phyloP scores from a whole-genome alignment of 768 basidiomycete genomes.

The Gelatoporia subvermispora region DNA sequence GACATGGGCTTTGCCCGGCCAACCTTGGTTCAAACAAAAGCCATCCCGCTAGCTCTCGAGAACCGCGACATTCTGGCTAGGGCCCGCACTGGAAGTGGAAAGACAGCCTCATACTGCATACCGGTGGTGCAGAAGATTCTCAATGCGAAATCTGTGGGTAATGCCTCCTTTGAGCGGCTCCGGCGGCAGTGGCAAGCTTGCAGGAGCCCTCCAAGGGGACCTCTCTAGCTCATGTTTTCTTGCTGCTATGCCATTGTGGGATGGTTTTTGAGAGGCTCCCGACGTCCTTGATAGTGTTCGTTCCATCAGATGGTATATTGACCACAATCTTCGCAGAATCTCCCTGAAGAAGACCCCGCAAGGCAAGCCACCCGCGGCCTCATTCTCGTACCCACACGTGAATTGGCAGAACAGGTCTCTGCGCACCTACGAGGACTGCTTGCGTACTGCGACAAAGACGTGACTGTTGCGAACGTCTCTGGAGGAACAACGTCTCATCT shows the following conservation, averaged over 20 bases:
- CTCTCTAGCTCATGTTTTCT: neutral
- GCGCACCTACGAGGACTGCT: constrained; percentile 60
- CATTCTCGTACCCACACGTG: constrained; percentile 86
- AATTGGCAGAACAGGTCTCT: constrained; percentile 88
- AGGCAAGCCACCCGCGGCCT: constrained; percentile 63
- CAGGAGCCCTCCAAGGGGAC: too few species aligned
- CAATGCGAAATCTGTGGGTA: constrained; percentile 69
- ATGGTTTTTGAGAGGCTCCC: too few species aligned
- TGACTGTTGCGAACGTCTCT: constrained; percentile 72
- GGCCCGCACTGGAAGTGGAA: constrained; percentile 93
- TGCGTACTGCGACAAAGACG: constrained; percentile 74
- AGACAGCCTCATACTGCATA: constrained; percentile 94
- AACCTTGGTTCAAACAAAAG: constrained; percentile 86
- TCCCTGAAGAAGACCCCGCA: constrained; percentile 7
- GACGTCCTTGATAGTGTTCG: too few species aligned
- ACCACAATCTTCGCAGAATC: constrained; percentile 1
- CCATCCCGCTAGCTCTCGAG: constrained; percentile 89
- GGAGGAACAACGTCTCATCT: constrained; percentile 65
- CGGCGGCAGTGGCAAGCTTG: neutral
- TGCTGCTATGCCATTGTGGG: neutral
- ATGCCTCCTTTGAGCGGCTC: constrained; percentile 2
- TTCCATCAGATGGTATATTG: neutral
- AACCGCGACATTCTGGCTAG: constrained; percentile 88
- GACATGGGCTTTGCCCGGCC: constrained; percentile 87
- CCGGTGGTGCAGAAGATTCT: constrained; percentile 88